These are phyloP conservation scores for Podospora bellae-mahoneyi DNA, from an alignment of 495 filamentous ascomycete genomes.

Conservation along the genomic window DNA sequence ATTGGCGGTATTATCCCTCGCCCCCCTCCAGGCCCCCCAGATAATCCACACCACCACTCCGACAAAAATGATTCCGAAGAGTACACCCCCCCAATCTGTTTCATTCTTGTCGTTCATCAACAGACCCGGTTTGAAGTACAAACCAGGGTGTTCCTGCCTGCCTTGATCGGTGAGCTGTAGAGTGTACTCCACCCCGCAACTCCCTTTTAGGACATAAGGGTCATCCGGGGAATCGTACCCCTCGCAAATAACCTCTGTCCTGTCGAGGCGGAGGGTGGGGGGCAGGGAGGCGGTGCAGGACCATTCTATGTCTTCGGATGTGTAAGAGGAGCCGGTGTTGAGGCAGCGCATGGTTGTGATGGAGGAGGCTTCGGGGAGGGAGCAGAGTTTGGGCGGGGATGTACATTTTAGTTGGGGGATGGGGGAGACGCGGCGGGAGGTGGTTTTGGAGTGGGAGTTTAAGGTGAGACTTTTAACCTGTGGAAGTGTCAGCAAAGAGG, in stretches of 20 bases:
- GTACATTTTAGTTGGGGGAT: constrained; percentile 81
- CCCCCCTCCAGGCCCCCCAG: constrained; percentile 38
- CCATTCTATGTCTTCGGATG: constrained; percentile 76
- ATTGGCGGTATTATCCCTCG: constrained; percentile 5
- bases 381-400: constrained; percentile 58
- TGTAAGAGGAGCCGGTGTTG: constrained; percentile 72
- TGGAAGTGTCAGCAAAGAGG: no score
- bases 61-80: constrained; percentile 41
- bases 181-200: constrained; percentile 90
- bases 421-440: constrained; percentile 69
- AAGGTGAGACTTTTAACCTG: constrained; percentile 74
- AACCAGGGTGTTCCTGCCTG: constrained; percentile 37
- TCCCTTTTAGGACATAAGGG: constrained; percentile 79
- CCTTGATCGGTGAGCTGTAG: constrained; percentile 77
- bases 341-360: constrained; percentile 83
- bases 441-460: constrained; percentile 56
- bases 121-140: no score
- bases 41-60: constrained; percentile 51
- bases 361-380: constrained; percentile 51
- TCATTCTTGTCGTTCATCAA: not conserved
- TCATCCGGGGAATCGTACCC: constrained; percentile 76
- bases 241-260: constrained; percentile 90
- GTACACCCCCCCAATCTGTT: constrained; percentile 22
- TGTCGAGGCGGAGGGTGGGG: constrained; percentile 78
- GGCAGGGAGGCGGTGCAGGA: constrained; percentile 77